Percentiles rank a stretch among this genome's conserved stretches.
Conservation (phyloP, 2,329 filamentous ascomycete species). For the Penicillium sp. region DNA sequence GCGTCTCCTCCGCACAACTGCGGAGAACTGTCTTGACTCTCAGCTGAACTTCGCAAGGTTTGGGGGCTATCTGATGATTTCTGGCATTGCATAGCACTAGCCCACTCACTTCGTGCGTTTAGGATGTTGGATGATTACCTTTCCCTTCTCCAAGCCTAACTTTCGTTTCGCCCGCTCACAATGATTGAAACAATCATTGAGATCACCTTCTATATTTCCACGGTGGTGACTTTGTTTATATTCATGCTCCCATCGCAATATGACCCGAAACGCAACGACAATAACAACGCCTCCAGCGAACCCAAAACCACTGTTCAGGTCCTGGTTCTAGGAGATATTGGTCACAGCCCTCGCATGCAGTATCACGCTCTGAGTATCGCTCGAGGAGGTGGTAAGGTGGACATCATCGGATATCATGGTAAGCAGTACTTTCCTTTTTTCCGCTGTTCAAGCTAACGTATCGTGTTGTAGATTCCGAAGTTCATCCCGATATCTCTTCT, state of each 20-base stretch:
- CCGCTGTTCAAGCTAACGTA: slow-evolving; percentile 12
- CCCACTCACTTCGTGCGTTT: background rate
- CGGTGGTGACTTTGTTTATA: slow-evolving; percentile 55
- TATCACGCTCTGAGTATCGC: slow-evolving; percentile 95
- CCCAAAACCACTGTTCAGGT: slow-evolving; percentile 69
- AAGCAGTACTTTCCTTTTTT: slow-evolving; percentile 21
- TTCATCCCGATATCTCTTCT: slow-evolving; percentile 75
- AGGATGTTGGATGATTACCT: background rate
- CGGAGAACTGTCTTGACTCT: background rate
- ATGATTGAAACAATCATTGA: slow-evolving; percentile 44
- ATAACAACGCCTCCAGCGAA: slow-evolving; percentile 27
- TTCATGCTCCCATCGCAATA: slow-evolving; percentile 60
- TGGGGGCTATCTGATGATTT: background rate
- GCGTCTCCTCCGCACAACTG: slow-evolving; percentile 1
- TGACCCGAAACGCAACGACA: slow-evolving; percentile 41
- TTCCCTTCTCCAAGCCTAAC: background rate
- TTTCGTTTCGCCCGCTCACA: slow-evolving; percentile 4
- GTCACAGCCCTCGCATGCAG: slow-evolving; percentile 95
- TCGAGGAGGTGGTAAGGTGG: slow-evolving; percentile 77
- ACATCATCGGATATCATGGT: slow-evolving; percentile 89
- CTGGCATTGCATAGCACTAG: background rate
- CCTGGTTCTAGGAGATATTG: slow-evolving; percentile 92
- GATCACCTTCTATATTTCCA: slow-evolving; percentile 51
- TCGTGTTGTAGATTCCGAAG: slow-evolving; percentile 68
- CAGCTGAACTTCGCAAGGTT: background rate